Evolutionary conservation across 2,329 filamentous ascomycete genomes (phyloP).

Genomic region (Achaetomium macrosporum): DNA sequence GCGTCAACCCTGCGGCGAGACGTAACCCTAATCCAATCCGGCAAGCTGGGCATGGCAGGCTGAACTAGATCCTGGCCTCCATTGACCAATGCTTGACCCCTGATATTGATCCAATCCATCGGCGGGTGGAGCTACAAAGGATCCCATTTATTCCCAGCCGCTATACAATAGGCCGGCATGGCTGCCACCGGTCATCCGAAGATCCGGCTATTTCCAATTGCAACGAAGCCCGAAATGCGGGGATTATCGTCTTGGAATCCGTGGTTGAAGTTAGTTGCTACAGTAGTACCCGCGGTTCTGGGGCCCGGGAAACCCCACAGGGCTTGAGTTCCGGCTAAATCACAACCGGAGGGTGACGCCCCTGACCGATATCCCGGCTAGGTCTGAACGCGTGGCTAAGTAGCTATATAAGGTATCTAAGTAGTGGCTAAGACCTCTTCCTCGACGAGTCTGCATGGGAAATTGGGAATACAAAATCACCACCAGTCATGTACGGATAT

Average conservation of each 20-base stretch:
- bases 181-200: background rate
- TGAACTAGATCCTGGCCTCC: no score
- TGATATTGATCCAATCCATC: background rate
- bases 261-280: background rate
- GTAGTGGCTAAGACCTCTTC: no score
- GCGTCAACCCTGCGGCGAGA: no score
- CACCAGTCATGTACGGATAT: no score
- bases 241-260: background rate
- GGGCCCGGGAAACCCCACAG: background rate
- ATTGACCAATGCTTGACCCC: no score
- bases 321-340: slow-evolving; percentile 8
- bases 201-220: slow-evolving; percentile 6
- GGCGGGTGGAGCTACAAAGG: background rate
- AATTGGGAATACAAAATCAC: background rate
- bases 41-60: no score
- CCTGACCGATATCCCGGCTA: background rate
- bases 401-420: background rate
- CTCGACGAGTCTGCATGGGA: no score
- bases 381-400: no score
- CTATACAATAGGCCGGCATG: background rate
- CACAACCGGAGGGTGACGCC: background rate
- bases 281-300: background rate
- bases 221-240: background rate
- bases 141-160: background rate
- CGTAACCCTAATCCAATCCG: no score